A percentile compares a stretch with the other conserved stretches of the same genome.
Conservation (phyloP, 1,284 basidiomycete genomes). For the Inonotus hispidus region DNA sequence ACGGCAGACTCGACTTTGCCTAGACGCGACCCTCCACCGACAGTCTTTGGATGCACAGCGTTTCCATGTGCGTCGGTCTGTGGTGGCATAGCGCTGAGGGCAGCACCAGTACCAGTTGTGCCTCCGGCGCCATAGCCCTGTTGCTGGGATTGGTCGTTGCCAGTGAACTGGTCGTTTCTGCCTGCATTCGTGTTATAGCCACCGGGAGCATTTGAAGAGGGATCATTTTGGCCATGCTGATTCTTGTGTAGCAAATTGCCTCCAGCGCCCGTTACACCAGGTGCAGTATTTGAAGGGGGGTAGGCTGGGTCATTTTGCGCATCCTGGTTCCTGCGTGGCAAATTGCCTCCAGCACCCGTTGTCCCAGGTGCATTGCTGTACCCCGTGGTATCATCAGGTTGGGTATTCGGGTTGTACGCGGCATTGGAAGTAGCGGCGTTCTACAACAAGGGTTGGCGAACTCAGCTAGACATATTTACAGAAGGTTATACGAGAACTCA, state of each 20-base stretch:
- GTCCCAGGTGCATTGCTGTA: not conserved
- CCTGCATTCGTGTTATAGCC: not conserved
- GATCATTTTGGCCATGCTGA: not conserved
- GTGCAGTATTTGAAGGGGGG: not conserved
- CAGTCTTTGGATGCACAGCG: not conserved
- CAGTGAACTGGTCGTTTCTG: not conserved
- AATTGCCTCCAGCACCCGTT: too few species aligned
- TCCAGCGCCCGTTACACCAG: not conserved
- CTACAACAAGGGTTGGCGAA: too few species aligned
- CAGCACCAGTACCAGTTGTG: not conserved
- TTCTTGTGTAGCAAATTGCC: not conserved
- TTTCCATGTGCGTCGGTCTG: constrained; percentile 9
- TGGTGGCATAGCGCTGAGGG: constrained; percentile 10
- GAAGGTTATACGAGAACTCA: not conserved
- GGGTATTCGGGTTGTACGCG: too few species aligned
- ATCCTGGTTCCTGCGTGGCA: too few species aligned
- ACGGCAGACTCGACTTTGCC: constrained; percentile 47
- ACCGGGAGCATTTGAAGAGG: constrained; percentile 7
- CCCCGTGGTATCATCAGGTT: not conserved
- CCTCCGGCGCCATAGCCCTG: not conserved
- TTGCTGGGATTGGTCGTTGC: not conserved
- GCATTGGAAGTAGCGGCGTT: too few species aligned
- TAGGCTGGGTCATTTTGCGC: too few species aligned
- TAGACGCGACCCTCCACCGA: constrained; percentile 25
- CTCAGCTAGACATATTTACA: not conserved